These are phyloP conservation scores for Fragilaria radians DNA, from an alignment of 108 stramenopile species.

Conservation along the genomic window DNA sequence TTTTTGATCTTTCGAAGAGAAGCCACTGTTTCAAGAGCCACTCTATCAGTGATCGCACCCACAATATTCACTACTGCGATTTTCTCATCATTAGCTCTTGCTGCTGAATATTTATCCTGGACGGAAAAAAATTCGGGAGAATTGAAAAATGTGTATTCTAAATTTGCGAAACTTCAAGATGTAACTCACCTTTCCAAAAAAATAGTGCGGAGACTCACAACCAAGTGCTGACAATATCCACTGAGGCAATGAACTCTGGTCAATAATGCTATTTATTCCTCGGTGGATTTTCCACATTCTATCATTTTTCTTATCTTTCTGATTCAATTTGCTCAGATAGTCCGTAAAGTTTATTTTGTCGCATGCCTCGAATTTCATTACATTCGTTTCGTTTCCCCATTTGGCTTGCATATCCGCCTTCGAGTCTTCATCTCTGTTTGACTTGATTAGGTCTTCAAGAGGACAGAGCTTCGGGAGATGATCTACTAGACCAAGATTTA, in stretches of 20 bases:
- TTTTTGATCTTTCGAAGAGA: constrained; percentile 48
- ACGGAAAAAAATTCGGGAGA: neutral
- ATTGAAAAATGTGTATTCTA: neutral
- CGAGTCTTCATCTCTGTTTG: constrained; percentile 15
- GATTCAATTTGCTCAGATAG: constrained; percentile 22
- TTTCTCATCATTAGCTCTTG: constrained; percentile 23
- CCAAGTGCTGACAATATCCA: constrained; percentile 23
- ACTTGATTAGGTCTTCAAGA: constrained; percentile 34
- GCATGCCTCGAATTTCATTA: constrained; percentile 23
- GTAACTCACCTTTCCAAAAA: constrained; percentile 6
- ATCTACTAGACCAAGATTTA: constrained; percentile 59
- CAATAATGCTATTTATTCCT: constrained; percentile 21
- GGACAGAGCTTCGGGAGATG: constrained; percentile 42
- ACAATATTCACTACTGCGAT: constrained; percentile 54
- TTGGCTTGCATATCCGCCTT: neutral
- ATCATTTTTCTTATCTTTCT: constrained; percentile 16
- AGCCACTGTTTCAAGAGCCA: constrained; percentile 34
- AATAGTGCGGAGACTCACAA: neutral
- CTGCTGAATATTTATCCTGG: neutral
- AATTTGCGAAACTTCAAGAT: no score
- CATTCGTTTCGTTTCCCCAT: constrained; percentile 17
- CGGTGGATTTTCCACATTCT: constrained; percentile 15
- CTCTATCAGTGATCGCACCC: constrained; percentile 44
- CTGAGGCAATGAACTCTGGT: constrained; percentile 21
- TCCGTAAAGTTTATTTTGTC: constrained; percentile 18